Conservation (phyloP, 305 asterid species). For the Petunia hybrid region DNA sequence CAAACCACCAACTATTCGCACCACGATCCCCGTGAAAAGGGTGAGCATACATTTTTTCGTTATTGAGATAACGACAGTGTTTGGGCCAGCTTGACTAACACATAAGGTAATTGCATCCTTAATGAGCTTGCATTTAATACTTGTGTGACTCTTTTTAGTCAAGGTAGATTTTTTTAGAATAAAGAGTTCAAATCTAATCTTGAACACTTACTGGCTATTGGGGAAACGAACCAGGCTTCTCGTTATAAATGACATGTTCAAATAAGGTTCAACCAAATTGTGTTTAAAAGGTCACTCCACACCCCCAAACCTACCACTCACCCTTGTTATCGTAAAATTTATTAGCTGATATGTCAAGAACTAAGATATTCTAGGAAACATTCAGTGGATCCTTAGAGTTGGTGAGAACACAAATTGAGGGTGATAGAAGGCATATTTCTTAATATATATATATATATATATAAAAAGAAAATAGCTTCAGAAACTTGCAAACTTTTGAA, state of each 20-base stretch:
- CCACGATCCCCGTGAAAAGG: not conserved
- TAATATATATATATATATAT: not conserved
- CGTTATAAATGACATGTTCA: not conserved
- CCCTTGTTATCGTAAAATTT: not conserved
- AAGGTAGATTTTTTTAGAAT: not conserved
- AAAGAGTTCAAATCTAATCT: not conserved
- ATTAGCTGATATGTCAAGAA: not conserved
- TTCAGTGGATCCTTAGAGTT: not conserved
- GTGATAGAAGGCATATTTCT: not conserved
- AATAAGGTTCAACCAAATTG: not conserved
- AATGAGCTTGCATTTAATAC: slow-evolving; percentile 12
- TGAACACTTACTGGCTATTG: not conserved
- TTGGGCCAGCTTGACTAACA: not conserved
- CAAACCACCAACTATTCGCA: slow-evolving; percentile 7
- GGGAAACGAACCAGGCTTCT: not conserved
- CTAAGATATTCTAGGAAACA: slow-evolving; percentile 5
- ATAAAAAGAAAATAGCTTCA: not conserved
- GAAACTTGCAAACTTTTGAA: slow-evolving; percentile 13
- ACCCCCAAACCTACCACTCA: slow-evolving; percentile 19
- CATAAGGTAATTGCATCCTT: not conserved
- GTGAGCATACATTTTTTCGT: not conserved
- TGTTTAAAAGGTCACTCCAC: slow-evolving; percentile 2
- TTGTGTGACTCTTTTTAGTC: slow-evolving; percentile 17
- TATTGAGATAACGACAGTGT: not conserved
- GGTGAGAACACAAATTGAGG: not conserved